Percentiles rank a stretch among this genome's conserved stretches.
Conservation (phyloP, 2,329 filamentous ascomycete genomes). For the Xylariales sp. region DNA sequence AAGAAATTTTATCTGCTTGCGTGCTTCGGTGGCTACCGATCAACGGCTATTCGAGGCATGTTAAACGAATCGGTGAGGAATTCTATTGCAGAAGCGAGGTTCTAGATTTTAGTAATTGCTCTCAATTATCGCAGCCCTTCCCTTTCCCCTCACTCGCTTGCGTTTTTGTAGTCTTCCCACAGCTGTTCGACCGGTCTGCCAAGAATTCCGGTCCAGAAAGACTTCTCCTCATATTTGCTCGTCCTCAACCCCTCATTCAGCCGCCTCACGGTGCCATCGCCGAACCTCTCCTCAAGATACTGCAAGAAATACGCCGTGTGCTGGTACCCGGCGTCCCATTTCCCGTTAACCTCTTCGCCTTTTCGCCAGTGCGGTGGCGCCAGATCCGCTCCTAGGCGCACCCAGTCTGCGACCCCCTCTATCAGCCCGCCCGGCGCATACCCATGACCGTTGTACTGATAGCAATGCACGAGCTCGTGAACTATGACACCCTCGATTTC, state of each 20-base stretch:
- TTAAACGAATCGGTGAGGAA: conserved; percentile 3
- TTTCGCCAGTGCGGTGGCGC: conserved; percentile 86
- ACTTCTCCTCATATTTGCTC: conserved; percentile 71
- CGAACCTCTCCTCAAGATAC: conserved; percentile 79
- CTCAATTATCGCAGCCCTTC: not conserved
- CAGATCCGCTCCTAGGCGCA: conserved; percentile 78
- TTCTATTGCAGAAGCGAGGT: conserved; percentile 18
- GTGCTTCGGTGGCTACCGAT: conserved; percentile 20
- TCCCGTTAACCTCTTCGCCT: conserved; percentile 51
- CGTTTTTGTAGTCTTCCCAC: conserved; percentile 76
- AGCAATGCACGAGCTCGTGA: conserved; percentile 96
- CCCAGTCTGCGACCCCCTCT: conserved; percentile 94
- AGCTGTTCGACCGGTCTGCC: conserved; percentile 74
- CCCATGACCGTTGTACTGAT: conserved; percentile 77
- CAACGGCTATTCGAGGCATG: conserved; percentile 23
- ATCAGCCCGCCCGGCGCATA: conserved; percentile 80
- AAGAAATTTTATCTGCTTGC: conserved; percentile 17
- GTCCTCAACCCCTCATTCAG: conserved; percentile 75
- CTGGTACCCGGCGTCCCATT: conserved; percentile 93
- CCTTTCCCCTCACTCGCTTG: conserved; percentile 41
- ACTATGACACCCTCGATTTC: conserved; percentile 87
- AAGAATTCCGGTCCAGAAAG: conserved; percentile 76
- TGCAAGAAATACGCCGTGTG: conserved; percentile 91
- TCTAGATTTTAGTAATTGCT: conserved; percentile 15
- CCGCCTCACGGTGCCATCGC: conserved; percentile 67